A percentile compares a stretch with the other conserved stretches of the same genome.
These are phyloP conservation scores for Xylariaceae sp. DNA, from an alignment of 2,329 filamentous ascomycete genomes.

Conservation along the genomic window DNA sequence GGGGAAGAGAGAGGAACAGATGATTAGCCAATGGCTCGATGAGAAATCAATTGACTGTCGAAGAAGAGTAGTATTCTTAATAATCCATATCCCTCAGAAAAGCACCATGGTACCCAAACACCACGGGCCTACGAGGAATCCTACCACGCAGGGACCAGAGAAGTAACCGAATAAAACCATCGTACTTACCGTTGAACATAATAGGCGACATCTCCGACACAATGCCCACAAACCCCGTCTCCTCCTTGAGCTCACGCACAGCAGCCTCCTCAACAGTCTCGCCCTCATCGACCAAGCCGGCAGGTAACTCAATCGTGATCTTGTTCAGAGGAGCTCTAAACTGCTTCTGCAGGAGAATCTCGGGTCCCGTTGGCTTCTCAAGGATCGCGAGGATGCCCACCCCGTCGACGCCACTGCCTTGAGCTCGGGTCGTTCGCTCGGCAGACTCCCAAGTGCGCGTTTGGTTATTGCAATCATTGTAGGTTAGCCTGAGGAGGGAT, in stretches of 20 bases:
- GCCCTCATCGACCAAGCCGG: slow-evolving; percentile 67
- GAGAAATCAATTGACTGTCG: background rate
- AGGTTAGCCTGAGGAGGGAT: slow-evolving; percentile 58
- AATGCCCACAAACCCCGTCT: slow-evolving; percentile 69
- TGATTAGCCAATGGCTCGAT: background rate
- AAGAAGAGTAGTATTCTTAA: background rate
- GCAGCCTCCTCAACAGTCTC: slow-evolving; percentile 68
- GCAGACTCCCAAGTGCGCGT: slow-evolving; percentile 74
- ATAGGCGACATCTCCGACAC: slow-evolving; percentile 52
- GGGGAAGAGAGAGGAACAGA: background rate
- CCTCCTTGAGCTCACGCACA: slow-evolving; percentile 68
- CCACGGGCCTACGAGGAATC: too few relatives aligned
- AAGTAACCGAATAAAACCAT: background rate
- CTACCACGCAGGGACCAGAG: background rate
- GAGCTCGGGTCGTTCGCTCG: slow-evolving; percentile 72
- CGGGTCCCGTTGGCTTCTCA: slow-evolving; percentile 58
- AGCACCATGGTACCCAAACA: too few relatives aligned
- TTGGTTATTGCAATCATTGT: slow-evolving; percentile 66
- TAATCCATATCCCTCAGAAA: background rate
- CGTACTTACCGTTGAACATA: slow-evolving; percentile 43
- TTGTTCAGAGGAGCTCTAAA: slow-evolving; percentile 68
- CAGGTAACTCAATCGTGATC: slow-evolving; percentile 68
- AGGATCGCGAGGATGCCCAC: slow-evolving; percentile 77
- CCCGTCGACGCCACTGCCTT: slow-evolving; percentile 68
- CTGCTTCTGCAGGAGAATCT: slow-evolving; percentile 71